These are phyloP conservation scores for Penicillium verrucosum DNA, from an alignment of 2,329 filamentous ascomycete genomes.

Conservation along the genomic window DNA sequence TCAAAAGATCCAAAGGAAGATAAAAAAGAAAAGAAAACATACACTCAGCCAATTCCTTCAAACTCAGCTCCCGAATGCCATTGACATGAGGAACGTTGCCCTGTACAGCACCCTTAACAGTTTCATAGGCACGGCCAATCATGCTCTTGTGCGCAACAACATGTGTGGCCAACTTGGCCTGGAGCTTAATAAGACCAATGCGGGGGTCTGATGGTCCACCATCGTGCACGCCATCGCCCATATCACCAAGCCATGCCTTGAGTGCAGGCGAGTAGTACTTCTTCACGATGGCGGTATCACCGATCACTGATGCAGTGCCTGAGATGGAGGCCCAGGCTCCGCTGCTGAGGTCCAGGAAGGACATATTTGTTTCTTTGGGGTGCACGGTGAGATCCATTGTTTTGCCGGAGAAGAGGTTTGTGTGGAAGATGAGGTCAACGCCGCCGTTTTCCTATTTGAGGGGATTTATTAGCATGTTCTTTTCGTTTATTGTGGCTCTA, in stretches of 20 bases:
- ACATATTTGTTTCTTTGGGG: constrained; percentile 70
- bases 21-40: constrained; percentile 16
- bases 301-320: constrained; percentile 67
- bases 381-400: constrained; percentile 73
- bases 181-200: constrained; percentile 76
- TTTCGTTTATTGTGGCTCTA: neutral
- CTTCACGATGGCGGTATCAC: constrained; percentile 64
- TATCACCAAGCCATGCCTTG: constrained; percentile 83
- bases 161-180: constrained; percentile 70
- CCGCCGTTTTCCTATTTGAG: constrained; percentile 65
- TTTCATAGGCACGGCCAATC: constrained; percentile 63
- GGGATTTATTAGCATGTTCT: neutral
- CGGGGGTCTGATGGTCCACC: constrained; percentile 77
- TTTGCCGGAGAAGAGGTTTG: constrained; percentile 87
- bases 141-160: constrained; percentile 61
- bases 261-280: constrained; percentile 72
- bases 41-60: constrained; percentile 64
- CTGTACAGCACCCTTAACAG: constrained; percentile 71
- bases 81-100: constrained; percentile 71
- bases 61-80: constrained; percentile 69
- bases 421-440: constrained; percentile 83
- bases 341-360: constrained; percentile 67
- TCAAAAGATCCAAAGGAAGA: neutral
- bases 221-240: constrained; percentile 79
- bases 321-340: constrained; percentile 86